Conservation (phyloP, 768 basidiomycete genomes). For the Leccinum incarnatum region DNA sequence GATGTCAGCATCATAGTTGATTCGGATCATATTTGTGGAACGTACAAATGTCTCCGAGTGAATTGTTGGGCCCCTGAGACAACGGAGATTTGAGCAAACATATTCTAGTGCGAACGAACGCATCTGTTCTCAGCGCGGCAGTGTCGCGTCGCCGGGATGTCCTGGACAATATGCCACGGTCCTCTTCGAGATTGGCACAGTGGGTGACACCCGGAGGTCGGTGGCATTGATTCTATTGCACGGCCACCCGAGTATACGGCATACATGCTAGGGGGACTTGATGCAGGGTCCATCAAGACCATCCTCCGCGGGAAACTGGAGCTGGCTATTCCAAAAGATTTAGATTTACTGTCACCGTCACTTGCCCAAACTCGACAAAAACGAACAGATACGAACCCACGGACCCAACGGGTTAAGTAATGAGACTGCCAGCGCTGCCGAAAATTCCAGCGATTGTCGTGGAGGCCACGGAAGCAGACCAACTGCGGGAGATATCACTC, state of each 20-base stretch:
- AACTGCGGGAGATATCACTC: neutral
- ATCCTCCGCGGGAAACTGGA: neutral
- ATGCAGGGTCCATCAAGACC: neutral
- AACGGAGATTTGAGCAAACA: neutral
- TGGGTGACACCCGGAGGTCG: neutral
- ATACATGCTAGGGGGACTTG: neutral
- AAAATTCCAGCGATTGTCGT: constrained; percentile 2
- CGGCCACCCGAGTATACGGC: neutral
- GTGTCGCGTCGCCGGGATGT: neutral
- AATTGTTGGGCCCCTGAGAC: neutral
- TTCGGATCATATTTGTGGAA: neutral
- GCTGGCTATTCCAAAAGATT: neutral
- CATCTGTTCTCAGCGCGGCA: neutral
- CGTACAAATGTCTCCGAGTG: neutral
- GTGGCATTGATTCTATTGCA: neutral
- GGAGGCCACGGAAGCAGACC: neutral
- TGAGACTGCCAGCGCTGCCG: constrained; percentile 10
- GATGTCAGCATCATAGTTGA: neutral
- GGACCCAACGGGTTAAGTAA: neutral
- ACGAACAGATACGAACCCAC: neutral
- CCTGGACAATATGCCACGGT: neutral
- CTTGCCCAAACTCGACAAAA: constrained; percentile 1
- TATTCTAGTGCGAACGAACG: neutral
- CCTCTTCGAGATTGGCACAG: neutral
- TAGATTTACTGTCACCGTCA: neutral